These are phyloP conservation scores for Plectranthus barbatus DNA, from an alignment of 257 asterid genomes.

Conservation along the genomic window DNA sequence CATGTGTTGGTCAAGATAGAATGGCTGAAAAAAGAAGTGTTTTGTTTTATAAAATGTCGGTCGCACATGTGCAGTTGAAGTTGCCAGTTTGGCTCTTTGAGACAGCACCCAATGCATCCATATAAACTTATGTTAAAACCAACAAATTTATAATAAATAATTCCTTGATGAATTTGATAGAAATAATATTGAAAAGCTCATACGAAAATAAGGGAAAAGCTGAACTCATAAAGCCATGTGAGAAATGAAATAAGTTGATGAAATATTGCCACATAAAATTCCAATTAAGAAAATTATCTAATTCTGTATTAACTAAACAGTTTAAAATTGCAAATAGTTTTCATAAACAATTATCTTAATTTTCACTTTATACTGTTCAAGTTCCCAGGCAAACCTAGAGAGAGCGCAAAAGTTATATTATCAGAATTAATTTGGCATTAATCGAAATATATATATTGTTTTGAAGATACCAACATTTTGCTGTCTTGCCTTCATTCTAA, in stretches of 20 bases:
- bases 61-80: conserved; percentile 28
- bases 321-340: neutral
- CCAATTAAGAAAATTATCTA: too few relatives aligned
- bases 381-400: conserved; percentile 2
- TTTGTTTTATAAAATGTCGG: conserved; percentile 26
- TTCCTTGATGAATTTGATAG: neutral
- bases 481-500: conserved; percentile 22
- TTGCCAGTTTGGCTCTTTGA: conserved; percentile 26
- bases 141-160: neutral
- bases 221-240: too few relatives aligned
- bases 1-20: conserved; percentile 23
- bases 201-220: neutral
- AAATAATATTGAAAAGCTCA: neutral
- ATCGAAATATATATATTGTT: neutral
- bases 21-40: neutral
- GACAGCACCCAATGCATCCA: conserved; percentile 5
- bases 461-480: conserved; percentile 11
- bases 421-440: too few relatives aligned
- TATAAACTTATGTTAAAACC: neutral
- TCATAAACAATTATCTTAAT: neutral
- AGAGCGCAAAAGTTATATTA: too few relatives aligned
- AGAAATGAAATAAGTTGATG: neutral
- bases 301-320: neutral
- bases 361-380: neutral
- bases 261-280: too few relatives aligned